phyloP scores from a whole-genome alignment of 306 rosid genomes.

The Inga leiocalycina region DNA sequence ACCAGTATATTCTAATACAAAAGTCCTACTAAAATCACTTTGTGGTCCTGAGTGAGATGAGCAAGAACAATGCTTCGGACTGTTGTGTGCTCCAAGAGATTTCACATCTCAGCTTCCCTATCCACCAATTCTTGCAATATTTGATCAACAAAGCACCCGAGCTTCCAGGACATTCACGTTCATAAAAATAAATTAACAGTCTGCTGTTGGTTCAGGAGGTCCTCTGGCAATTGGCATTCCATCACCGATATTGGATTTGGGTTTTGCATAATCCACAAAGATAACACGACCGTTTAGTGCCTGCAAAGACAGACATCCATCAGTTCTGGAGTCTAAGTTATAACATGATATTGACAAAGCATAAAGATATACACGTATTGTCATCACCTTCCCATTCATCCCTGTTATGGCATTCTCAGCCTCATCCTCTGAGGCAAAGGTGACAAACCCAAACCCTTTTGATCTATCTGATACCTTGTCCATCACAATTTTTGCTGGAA shows the following conservation, averaged over 20 bases:
- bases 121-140: slow-evolving; percentile 1
- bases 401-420: slow-evolving; percentile 71
- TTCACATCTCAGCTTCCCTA: slow-evolving; percentile 25
- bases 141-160: neutral
- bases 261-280: slow-evolving; percentile 84
- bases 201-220: slow-evolving; percentile 59
- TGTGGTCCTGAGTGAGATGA: neutral
- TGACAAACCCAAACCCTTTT: slow-evolving; percentile 90
- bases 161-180: slow-evolving; percentile 23
- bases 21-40: slow-evolving; percentile 23
- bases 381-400: slow-evolving; percentile 82
- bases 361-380: neutral
- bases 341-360: neutral
- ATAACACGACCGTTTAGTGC: slow-evolving; percentile 82
- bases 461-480: slow-evolving; percentile 78
- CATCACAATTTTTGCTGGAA: slow-evolving; percentile 75
- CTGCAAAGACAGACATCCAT: slow-evolving; percentile 46
- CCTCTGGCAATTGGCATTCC: slow-evolving; percentile 85
- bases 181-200: slow-evolving; percentile 27
- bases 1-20: slow-evolving; percentile 13
- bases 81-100: slow-evolving; percentile 9
- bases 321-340: slow-evolving; percentile 12
- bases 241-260: slow-evolving; percentile 36
- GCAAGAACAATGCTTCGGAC: slow-evolving; percentile 19
- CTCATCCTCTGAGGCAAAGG: slow-evolving; percentile 84